Percentiles rank a stretch among this genome's conserved stretches.
These are phyloP conservation scores for Balamuthia mandrillaris DNA, from an alignment of 208 protist genomes.

Conservation along the genomic window DNA sequence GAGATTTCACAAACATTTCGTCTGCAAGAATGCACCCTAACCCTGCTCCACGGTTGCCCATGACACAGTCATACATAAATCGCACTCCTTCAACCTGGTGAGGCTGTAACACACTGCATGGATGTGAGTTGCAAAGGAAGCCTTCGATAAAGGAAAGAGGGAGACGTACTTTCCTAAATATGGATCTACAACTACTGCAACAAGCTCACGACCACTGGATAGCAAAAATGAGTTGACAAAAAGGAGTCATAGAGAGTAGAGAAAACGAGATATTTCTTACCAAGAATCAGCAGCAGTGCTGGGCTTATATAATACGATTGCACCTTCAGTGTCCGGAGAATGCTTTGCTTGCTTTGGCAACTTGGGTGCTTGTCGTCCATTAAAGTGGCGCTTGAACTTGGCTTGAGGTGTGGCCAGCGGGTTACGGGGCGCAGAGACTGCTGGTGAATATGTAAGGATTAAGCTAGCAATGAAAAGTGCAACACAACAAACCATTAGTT, in stretches of 20 bases:
- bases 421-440: no score
- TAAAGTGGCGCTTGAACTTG: constrained; percentile 33
- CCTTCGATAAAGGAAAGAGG: not conserved
- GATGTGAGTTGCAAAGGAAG: not conserved
- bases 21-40: constrained; percentile 72
- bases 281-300: not conserved
- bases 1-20: constrained; percentile 46
- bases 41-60: constrained; percentile 43
- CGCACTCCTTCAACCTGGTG: constrained; percentile 55
- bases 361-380: not conserved
- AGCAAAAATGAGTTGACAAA: no score
- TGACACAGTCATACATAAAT: constrained; percentile 71
- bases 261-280: no score
- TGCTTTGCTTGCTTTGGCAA: constrained; percentile 5
- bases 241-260: no score
- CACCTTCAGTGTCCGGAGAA: constrained; percentile 24
- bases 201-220: not conserved
- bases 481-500: no score
- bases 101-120: not conserved
- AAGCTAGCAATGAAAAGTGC: no score
- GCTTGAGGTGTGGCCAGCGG: no score
- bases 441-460: no score
- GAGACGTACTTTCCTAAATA: not conserved
- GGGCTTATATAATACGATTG: constrained; percentile 8
- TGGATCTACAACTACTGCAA: constrained; percentile 32